These are phyloP conservation scores for Candida coquimbonensis DNA, from an alignment of 805 yeast species.

Conservation along the genomic window DNA sequence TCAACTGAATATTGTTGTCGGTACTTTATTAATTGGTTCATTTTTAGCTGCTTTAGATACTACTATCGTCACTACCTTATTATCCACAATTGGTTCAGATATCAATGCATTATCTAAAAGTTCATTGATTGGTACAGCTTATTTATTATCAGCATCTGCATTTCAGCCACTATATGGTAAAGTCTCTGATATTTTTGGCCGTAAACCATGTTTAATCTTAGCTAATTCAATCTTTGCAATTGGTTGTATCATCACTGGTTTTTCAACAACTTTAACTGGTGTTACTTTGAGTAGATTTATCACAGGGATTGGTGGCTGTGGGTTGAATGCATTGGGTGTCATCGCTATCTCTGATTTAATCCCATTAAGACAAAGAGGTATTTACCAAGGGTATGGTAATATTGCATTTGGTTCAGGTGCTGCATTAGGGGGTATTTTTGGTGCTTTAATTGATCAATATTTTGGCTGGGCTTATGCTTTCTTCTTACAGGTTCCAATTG, in stretches of 20 bases:
- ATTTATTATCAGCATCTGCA: slow-evolving; percentile 54
- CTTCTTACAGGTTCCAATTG: slow-evolving; percentile 44
- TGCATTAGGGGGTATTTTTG: slow-evolving; percentile 58
- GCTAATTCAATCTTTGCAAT: slow-evolving; percentile 33
- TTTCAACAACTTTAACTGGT: slow-evolving; percentile 14
- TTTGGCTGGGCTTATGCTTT: slow-evolving; percentile 67
- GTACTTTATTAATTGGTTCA: slow-evolving; percentile 33
- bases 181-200: slow-evolving; percentile 57
- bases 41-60: slow-evolving; percentile 57
- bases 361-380: slow-evolving; percentile 69
- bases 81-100: slow-evolving; percentile 59
- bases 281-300: slow-evolving; percentile 53
- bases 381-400: slow-evolving; percentile 76
- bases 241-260: slow-evolving; percentile 37
- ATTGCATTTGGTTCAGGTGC: slow-evolving; percentile 69
- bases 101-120: slow-evolving; percentile 52
- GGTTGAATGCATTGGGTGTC: slow-evolving; percentile 62
- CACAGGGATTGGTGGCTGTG: slow-evolving; percentile 88
- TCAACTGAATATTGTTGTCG: slow-evolving; percentile 21
- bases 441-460: slow-evolving; percentile 45
- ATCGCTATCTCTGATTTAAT: slow-evolving; percentile 69
- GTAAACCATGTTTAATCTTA: slow-evolving; percentile 36
- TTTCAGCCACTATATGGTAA: slow-evolving; percentile 64
- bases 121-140: slow-evolving; percentile 64
- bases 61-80: slow-evolving; percentile 56